phyloP scores from a whole-genome alignment of 1,284 basidiomycete species.

The Marasmius fiardii region DNA sequence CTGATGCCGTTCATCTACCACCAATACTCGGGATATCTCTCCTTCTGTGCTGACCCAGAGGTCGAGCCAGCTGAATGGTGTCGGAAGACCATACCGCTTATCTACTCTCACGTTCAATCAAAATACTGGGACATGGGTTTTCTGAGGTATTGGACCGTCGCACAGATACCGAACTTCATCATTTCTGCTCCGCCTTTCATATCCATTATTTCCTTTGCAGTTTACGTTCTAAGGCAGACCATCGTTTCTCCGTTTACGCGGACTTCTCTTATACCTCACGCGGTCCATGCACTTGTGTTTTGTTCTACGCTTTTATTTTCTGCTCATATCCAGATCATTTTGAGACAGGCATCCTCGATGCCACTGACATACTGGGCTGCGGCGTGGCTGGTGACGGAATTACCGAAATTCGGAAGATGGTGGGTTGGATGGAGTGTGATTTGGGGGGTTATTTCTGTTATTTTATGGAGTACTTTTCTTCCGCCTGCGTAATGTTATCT shows the following conservation, averaged over 20 bases:
- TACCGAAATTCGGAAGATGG: conserved; percentile 39
- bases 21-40: conserved; percentile 61
- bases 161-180: conserved; percentile 87
- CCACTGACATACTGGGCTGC: conserved; percentile 87
- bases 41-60: conserved; percentile 52
- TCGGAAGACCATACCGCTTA: conserved; percentile 49
- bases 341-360: conserved; percentile 78
- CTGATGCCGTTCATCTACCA: conserved; percentile 69
- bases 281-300: conserved; percentile 63
- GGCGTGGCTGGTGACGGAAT: conserved; percentile 55
- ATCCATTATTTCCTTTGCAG: conserved; percentile 45
- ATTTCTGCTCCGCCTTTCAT: conserved; percentile 72
- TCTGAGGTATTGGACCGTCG: conserved; percentile 80
- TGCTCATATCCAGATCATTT: conserved; percentile 88
- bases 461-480: conserved; percentile 84
- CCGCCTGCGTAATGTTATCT: conserved; percentile 71
- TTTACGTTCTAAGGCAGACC: conserved; percentile 28
- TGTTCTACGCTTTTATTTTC: conserved; percentile 68
- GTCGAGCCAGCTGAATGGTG: conserved; percentile 60
- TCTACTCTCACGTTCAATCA: conserved; percentile 83
- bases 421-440: conserved; percentile 75
- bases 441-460: conserved; percentile 73
- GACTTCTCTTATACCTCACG: conserved; percentile 54
- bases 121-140: conserved; percentile 90
- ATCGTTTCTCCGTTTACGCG: conserved; percentile 27